A percentile compares a stretch with the other conserved stretches of the same genome.
These are phyloP conservation scores for Mucor piriformis DNA, from an alignment of 371 early-diverging fungal species.

Conservation along the genomic window DNA sequence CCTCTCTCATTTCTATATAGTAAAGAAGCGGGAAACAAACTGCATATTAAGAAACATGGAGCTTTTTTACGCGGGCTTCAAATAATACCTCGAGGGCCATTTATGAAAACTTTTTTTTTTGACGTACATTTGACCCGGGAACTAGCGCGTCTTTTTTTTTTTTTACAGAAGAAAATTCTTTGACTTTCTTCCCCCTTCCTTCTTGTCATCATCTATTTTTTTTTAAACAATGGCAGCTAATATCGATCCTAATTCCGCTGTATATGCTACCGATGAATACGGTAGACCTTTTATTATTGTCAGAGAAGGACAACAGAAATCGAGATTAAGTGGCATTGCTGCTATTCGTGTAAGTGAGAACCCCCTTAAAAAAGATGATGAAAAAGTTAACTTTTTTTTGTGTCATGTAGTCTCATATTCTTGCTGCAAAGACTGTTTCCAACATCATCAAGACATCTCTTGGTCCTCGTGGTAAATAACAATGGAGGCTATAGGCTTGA, in stretches of 20 bases:
- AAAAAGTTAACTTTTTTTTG: background rate
- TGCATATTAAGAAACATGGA: background rate
- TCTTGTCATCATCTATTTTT: background rate
- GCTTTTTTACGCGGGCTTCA: background rate
- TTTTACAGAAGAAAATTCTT: background rate
- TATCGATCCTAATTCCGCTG: slow-evolving; percentile 53
- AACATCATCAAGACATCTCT: slow-evolving; percentile 97
- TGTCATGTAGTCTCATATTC: slow-evolving; percentile 90
- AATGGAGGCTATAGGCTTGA: background rate
- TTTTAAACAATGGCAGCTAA: slow-evolving; percentile 5
- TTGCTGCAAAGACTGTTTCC: slow-evolving; percentile 96
- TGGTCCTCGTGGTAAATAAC: slow-evolving; percentile 93
- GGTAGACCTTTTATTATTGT: slow-evolving; percentile 97
- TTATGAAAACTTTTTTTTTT: background rate
- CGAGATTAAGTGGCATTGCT: slow-evolving; percentile 84
- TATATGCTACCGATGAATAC: slow-evolving; percentile 88
- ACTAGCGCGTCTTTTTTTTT: background rate
- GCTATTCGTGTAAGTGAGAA: slow-evolving; percentile 84
- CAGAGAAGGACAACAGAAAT: slow-evolving; percentile 91
- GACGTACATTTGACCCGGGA: background rate
- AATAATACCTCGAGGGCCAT: background rate
- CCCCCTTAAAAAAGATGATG: background rate
- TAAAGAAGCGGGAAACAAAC: background rate
- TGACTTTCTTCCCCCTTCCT: slow-evolving; percentile 3
- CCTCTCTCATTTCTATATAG: background rate